Evolutionary conservation across 495 filamentous ascomycete species (phyloP).

Genomic region (Penicillium paxilli): DNA sequence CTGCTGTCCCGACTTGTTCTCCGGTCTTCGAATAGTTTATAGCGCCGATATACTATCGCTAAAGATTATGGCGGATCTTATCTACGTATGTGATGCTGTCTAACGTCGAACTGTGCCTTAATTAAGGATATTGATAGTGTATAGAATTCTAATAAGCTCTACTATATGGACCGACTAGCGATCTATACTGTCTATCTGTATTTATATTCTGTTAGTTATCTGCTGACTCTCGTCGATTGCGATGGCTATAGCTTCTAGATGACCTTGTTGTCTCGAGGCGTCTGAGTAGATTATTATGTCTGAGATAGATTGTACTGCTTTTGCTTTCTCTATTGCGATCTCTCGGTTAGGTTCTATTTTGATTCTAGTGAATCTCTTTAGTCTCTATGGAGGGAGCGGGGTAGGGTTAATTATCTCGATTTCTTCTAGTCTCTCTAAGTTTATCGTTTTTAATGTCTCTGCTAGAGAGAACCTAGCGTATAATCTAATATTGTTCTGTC

Average conservation of each 20-base stretch:
- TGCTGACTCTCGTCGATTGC: background rate
- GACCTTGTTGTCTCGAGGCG: background rate
- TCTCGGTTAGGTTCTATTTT: background rate
- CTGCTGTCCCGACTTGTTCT: background rate
- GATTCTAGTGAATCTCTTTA: background rate
- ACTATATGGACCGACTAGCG: background rate
- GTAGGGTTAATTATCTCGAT: background rate
- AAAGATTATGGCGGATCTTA: background rate
- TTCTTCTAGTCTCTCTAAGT: background rate
- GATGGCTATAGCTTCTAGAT: background rate
- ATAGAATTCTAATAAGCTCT: background rate
- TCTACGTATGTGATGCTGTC: background rate
- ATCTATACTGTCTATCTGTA: background rate
- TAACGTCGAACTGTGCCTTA: background rate
- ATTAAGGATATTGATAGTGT: background rate
- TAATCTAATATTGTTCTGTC: background rate
- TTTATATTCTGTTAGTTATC: background rate
- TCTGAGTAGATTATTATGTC: background rate
- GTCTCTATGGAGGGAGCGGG: background rate
- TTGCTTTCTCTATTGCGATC: background rate
- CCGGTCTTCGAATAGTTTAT: background rate
- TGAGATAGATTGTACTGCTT: background rate
- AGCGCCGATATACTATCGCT: background rate
- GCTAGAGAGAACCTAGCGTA: background rate
- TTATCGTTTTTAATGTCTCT: background rate